A percentile compares a stretch with the other conserved stretches of the same genome.
Conservation (phyloP, 495 filamentous ascomycete species). For the Aspergillus hancockii region DNA sequence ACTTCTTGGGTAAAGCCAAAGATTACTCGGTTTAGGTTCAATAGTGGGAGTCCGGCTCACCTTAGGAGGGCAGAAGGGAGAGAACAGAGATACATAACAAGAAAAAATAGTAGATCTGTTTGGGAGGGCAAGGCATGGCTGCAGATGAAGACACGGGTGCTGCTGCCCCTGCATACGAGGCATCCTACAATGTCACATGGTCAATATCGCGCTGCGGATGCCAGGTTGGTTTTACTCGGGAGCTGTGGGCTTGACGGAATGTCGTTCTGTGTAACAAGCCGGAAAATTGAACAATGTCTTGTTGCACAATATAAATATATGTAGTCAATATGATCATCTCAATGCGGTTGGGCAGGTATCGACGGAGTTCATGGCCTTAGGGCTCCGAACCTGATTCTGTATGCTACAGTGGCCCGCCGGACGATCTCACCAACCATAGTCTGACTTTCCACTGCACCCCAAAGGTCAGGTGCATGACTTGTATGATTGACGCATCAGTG, state of each 20-base stretch:
- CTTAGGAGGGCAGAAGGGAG: neutral
- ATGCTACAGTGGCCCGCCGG: neutral
- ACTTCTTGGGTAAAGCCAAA: neutral
- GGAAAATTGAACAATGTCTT: neutral
- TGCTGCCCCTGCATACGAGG: constrained; percentile 4
- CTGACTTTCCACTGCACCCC: neutral
- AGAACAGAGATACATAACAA: neutral
- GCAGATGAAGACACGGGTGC: neutral
- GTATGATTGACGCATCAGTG: constrained; percentile 6
- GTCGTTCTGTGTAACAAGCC: neutral
- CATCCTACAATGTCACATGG: constrained; percentile 3
- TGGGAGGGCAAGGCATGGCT: neutral
- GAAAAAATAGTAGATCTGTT: neutral
- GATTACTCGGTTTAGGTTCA: constrained; percentile 3
- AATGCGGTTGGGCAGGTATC: neutral
- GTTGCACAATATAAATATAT: neutral
- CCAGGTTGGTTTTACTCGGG: no score
- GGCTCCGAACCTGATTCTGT: neutral
- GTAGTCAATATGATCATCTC: neutral
- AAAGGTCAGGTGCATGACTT: neutral
- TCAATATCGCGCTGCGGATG: neutral
- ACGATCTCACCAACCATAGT: neutral
- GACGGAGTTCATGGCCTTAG: neutral
- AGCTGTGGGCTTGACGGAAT: neutral
- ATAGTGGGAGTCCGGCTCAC: neutral